These are phyloP conservation scores for Elasticomyces elasticus DNA, from an alignment of 495 filamentous ascomycete species.

Conservation along the genomic window DNA sequence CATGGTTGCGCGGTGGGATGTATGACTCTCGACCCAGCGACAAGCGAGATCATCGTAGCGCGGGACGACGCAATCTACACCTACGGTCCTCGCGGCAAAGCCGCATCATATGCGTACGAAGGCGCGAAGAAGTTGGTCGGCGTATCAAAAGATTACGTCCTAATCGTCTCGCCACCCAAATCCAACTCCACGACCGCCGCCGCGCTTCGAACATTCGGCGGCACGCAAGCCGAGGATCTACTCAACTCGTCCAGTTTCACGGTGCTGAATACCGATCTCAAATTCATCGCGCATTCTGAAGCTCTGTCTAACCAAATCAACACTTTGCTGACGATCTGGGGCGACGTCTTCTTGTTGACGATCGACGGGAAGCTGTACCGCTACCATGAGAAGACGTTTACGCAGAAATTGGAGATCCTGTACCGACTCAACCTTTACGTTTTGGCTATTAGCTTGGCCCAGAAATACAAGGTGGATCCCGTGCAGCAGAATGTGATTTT, in stretches of 20 bases:
- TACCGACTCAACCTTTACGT: conserved; percentile 91
- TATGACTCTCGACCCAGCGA: conserved; percentile 73
- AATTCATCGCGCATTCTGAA: conserved; percentile 85
- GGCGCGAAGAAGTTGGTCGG: conserved; percentile 74
- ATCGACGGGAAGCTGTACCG: conserved; percentile 84
- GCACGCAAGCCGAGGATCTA: conserved; percentile 56
- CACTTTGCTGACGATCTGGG: conserved; percentile 77
- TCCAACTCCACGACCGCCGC: conserved; percentile 41
- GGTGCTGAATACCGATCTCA: conserved; percentile 77
- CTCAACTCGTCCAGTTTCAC: conserved; percentile 80
- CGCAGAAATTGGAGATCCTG: conserved; percentile 85
- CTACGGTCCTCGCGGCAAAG: conserved; percentile 76
- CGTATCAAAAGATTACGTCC: conserved; percentile 77
- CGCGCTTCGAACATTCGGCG: conserved; percentile 53
- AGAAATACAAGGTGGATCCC: conserved; percentile 68
- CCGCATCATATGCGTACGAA: conserved; percentile 81
- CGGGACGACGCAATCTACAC: conserved; percentile 92
- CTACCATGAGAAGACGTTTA: conserved; percentile 84
- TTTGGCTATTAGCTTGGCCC: conserved; percentile 83
- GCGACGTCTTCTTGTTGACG: conserved; percentile 75
- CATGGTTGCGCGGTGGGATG: conserved; percentile 81
- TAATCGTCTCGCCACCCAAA: conserved; percentile 72
- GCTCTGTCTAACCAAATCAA: conserved; percentile 68
- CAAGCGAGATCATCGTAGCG: conserved; percentile 77
- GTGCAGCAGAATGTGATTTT: conserved; percentile 83